Evolutionary conservation across 805 yeast genomes (phyloP).

Genomic region (Scheffersomyces amazonensis): DNA sequence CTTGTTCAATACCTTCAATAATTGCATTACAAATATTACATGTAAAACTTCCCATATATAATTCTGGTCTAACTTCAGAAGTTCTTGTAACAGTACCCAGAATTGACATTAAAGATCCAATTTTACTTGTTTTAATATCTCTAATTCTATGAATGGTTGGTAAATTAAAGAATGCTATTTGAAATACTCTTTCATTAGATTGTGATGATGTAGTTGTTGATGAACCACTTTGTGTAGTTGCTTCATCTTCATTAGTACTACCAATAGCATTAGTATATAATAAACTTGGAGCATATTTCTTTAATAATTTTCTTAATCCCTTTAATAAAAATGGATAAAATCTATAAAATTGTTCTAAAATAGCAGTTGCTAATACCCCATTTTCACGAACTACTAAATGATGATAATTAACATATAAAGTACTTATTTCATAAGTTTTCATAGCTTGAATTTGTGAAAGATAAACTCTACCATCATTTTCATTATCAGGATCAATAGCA

Average conservation of each 20-base stretch:
- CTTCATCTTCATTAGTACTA: slow-evolving; percentile 24
- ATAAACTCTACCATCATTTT: slow-evolving; percentile 56
- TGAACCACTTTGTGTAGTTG: slow-evolving; percentile 13
- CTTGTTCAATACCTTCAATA: slow-evolving; percentile 88
- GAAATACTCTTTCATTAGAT: slow-evolving; percentile 72
- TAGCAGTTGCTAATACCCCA: slow-evolving; percentile 86
- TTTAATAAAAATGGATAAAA: slow-evolving; percentile 80
- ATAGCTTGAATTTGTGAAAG: slow-evolving; percentile 78
- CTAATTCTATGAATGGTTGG: slow-evolving; percentile 83
- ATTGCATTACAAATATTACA: slow-evolving; percentile 86
- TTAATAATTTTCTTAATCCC: slow-evolving; percentile 72
- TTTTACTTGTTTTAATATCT: slow-evolving; percentile 84
- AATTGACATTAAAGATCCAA: slow-evolving; percentile 80
- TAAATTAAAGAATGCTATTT: slow-evolving; percentile 82
- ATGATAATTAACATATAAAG: slow-evolving; percentile 81
- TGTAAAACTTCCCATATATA: slow-evolving; percentile 79
- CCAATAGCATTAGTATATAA: slow-evolving; percentile 44
- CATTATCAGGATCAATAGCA: slow-evolving; percentile 26
- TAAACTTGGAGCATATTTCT: slow-evolving; percentile 71
- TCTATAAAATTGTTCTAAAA: slow-evolving; percentile 87
- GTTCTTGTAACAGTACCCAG: slow-evolving; percentile 96
- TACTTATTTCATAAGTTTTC: slow-evolving; percentile 69
- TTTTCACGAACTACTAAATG: slow-evolving; percentile 75
- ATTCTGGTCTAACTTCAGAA: slow-evolving; percentile 93
- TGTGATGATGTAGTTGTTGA: slow-evolving; percentile 44